Percentiles rank a stretch among this genome's conserved stretches.
Conservation (phyloP, 495 filamentous ascomycete genomes). For the Daldinia bambusicola region DNA sequence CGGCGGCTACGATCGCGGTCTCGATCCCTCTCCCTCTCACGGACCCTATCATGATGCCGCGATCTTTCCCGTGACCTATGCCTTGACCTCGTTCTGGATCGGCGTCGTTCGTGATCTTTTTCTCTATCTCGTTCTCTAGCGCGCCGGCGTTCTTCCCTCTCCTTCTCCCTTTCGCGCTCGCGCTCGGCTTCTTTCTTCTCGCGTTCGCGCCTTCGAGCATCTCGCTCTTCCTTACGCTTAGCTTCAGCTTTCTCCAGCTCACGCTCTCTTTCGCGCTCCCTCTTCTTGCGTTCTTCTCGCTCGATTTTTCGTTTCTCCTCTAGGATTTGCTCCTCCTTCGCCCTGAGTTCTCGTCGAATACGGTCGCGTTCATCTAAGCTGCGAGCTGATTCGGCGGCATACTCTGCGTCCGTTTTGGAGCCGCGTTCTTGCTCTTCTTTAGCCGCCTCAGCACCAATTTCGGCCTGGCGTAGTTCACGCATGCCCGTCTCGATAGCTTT, state of each 20-base stretch:
- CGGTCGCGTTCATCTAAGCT: slow-evolving; percentile 72
- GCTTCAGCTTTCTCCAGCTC: slow-evolving; percentile 69
- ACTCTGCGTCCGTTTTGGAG: slow-evolving; percentile 84
- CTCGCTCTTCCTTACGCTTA: slow-evolving; percentile 62
- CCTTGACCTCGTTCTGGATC: slow-evolving; percentile 48
- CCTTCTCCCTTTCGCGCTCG: slow-evolving; percentile 65
- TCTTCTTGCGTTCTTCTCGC: slow-evolving; percentile 72
- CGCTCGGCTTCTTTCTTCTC: slow-evolving; percentile 65
- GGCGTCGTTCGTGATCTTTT: slow-evolving; percentile 47
- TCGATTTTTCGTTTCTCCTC: slow-evolving; percentile 73
- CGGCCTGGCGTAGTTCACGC: slow-evolving; percentile 72
- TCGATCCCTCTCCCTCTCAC: slow-evolving; percentile 46
- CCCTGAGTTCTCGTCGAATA: slow-evolving; percentile 70
- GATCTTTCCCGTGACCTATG: slow-evolving; percentile 48
- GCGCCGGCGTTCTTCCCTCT: slow-evolving; percentile 63
- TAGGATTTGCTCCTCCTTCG: slow-evolving; percentile 69
- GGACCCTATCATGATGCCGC: slow-evolving; percentile 38
- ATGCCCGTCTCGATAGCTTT: slow-evolving; percentile 73
- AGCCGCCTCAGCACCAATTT: slow-evolving; percentile 79
- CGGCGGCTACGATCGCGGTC: slow-evolving; percentile 47
- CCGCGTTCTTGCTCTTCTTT: slow-evolving; percentile 73
- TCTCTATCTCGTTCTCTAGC: slow-evolving; percentile 51
- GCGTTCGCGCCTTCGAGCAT: slow-evolving; percentile 68
- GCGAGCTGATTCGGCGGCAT: slow-evolving; percentile 75
- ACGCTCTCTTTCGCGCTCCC: slow-evolving; percentile 64